phyloP scores from a whole-genome alignment of 2,329 filamentous ascomycete genomes.

The Phaeophleospora eucalypticola region DNA sequence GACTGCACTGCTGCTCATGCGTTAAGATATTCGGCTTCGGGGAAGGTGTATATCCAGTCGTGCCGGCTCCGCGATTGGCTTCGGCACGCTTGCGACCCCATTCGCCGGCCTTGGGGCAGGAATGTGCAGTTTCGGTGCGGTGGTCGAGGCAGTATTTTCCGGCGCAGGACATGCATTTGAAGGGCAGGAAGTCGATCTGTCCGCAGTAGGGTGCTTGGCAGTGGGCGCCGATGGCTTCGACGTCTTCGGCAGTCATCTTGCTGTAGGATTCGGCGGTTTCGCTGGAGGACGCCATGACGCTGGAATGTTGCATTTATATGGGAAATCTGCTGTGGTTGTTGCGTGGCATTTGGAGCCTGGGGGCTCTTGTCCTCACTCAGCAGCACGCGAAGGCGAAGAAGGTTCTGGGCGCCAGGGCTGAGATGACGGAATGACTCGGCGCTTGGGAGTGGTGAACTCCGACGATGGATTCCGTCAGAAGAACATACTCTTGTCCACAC shows the following conservation, averaged over 20 bases:
- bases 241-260: conserved; percentile 71
- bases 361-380: conserved; percentile 7
- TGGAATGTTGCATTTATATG: too few relatives aligned
- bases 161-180: conserved; percentile 82
- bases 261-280: conserved; percentile 51
- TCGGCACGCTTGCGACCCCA: conserved; percentile 53
- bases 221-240: conserved; percentile 80
- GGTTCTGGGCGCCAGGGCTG: conserved; percentile 13
- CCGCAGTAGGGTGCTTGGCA: conserved; percentile 90
- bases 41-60: conserved; percentile 25
- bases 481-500: too few relatives aligned
- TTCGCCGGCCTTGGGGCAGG: conserved; percentile 57
- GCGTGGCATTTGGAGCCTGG: conserved; percentile 6
- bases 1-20: conserved; percentile 66
- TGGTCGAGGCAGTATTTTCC: conserved; percentile 81
- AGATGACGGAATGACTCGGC: conserved; percentile 5
- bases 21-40: conserved; percentile 54
- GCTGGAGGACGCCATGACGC: conserved; percentile 13
- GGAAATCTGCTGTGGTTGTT: conserved; percentile 1
- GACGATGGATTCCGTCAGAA: too few relatives aligned
- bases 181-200: conserved; percentile 93
- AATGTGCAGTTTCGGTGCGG: conserved; percentile 77
- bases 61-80: conserved; percentile 24
- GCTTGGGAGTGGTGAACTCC: too few relatives aligned
- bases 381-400: conserved; percentile 21